phyloP scores from a whole-genome alignment of 2,329 filamentous ascomycete genomes.

The Fusarium gaditjirri region DNA sequence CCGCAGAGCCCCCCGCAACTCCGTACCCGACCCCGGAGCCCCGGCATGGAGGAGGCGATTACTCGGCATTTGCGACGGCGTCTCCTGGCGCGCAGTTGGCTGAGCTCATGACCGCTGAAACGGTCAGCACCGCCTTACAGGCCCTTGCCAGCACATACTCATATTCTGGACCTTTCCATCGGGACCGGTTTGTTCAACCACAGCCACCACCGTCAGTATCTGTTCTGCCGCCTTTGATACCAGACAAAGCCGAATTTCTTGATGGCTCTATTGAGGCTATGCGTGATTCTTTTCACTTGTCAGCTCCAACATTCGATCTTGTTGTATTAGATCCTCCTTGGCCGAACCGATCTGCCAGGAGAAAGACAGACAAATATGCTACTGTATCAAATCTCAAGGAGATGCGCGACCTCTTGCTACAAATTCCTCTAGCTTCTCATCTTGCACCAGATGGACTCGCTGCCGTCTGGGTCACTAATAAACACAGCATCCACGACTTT shows the following conservation, averaged over 20 bases:
- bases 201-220: constrained; percentile 6
- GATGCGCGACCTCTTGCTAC: constrained; percentile 60
- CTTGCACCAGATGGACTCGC: constrained; percentile 68
- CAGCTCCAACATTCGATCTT: constrained; percentile 69
- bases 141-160: constrained; percentile 44
- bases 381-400: constrained; percentile 59
- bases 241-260: constrained; percentile 57
- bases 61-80: constrained; percentile 41
- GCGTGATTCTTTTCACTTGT: constrained; percentile 53
- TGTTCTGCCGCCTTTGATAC: constrained; percentile 48
- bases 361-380: constrained; percentile 63
- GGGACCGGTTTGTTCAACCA: constrained; percentile 52
- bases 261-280: constrained; percentile 59
- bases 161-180: constrained; percentile 58
- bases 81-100: constrained; percentile 61
- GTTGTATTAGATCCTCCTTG: constrained; percentile 82
- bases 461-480: constrained; percentile 84
- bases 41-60: constrained; percentile 44
- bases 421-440: constrained; percentile 66
- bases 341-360: constrained; percentile 79
- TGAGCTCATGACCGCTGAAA: constrained; percentile 63
- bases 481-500: constrained; percentile 66
- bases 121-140: constrained; percentile 57
- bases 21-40: constrained; percentile 66
- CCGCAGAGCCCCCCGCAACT: constrained; percentile 54